Conservation (phyloP, 2,329 filamentous ascomycete species). For the Huntiella omanensis region DNA sequence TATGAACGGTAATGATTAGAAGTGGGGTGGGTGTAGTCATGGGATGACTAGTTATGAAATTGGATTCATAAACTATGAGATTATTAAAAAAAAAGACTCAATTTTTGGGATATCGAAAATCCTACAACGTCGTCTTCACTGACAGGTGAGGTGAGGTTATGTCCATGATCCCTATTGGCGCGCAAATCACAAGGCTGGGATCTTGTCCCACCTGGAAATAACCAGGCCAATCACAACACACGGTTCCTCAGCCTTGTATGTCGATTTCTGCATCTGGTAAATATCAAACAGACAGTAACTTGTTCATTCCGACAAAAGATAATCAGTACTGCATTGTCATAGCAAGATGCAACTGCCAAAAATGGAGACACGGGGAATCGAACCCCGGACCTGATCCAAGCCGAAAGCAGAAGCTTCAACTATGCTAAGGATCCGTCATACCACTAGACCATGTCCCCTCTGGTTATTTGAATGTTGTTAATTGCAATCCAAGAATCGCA, state of each 20-base stretch:
- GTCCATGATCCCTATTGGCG: slow-evolving; percentile 3
- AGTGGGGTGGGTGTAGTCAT: not conserved
- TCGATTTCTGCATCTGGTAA: not conserved
- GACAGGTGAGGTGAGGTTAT: not conserved
- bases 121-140: not conserved
- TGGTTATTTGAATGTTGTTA: too few species aligned
- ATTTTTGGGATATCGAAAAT: not conserved
- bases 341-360: not conserved
- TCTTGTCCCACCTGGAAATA: not conserved
- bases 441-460: slow-evolving; percentile 12
- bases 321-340: not conserved
- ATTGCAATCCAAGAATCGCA: too few species aligned
- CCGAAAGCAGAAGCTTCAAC: not conserved
- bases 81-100: not conserved
- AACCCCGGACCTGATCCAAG: slow-evolving; percentile 12
- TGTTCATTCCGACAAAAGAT: not conserved
- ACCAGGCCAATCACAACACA: not conserved
- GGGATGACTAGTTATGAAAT: not conserved
- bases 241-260: not conserved
- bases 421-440: slow-evolving; percentile 12
- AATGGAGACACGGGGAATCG: slow-evolving; percentile 12
- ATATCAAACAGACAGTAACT: not conserved
- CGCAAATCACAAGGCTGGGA: slow-evolving; percentile 3
- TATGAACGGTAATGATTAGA: not conserved
- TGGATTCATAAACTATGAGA: not conserved